Conservation (phyloP, 768 basidiomycete species). For the Paxillus ammoniavirescens region DNA sequence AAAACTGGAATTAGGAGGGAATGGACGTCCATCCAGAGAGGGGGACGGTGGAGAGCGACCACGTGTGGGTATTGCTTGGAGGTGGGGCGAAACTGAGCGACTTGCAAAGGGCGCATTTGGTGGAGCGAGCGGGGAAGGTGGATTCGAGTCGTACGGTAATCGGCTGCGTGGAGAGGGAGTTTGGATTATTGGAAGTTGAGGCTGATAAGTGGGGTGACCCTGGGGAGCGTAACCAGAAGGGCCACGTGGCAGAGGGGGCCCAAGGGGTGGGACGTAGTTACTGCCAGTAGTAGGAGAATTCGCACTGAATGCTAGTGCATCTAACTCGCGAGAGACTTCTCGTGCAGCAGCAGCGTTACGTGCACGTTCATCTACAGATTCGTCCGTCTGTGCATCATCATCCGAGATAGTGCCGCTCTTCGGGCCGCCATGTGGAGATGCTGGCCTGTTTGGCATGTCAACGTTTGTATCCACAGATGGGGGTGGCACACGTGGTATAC, state of each 20-base stretch:
- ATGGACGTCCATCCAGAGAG: constrained; percentile 16
- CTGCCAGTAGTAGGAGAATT: constrained; percentile 10
- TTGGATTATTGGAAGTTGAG: constrained; percentile 7
- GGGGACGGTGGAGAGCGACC: constrained; percentile 21
- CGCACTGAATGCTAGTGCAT: constrained; percentile 47
- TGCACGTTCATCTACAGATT: constrained; percentile 47
- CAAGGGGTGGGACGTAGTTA: constrained; percentile 17
- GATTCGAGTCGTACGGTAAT: constrained; percentile 15
- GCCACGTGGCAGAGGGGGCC: constrained; percentile 10
- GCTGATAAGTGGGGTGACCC: background rate
- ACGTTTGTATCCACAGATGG: constrained; percentile 32
- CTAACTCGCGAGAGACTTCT: constrained; percentile 64
- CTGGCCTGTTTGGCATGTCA: background rate
- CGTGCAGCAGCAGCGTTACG: constrained; percentile 67
- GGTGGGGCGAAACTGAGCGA: constrained; percentile 39
- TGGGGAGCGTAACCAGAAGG: background rate
- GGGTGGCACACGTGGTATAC: constrained; percentile 38
- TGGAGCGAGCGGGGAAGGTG: constrained; percentile 31
- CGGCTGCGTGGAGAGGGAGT: constrained; percentile 6
- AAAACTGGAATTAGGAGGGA: constrained; percentile 14
- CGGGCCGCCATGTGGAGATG: constrained; percentile 3
- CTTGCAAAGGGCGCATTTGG: constrained; percentile 42
- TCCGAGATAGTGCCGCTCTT: constrained; percentile 10
- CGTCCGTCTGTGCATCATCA: constrained; percentile 25
- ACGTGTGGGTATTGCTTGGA: constrained; percentile 21